Conservation (phyloP, 176 grass and related monocot species). For the Echinochloa phyllopogon region DNA sequence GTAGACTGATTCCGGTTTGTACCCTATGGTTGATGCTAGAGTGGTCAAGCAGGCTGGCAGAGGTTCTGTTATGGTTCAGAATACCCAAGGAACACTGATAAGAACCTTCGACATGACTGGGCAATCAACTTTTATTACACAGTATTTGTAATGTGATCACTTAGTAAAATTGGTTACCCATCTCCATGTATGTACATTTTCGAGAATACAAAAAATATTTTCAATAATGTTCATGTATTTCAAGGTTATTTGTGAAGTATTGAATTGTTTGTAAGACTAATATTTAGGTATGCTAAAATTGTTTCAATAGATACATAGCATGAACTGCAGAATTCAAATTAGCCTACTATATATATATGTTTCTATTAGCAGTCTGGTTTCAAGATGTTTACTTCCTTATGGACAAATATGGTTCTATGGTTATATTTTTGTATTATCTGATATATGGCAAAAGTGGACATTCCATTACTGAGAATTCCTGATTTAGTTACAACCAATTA, state of each 20-base stretch:
- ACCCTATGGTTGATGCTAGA: not conserved
- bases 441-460: constrained; percentile 15
- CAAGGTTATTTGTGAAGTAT: constrained; percentile 22
- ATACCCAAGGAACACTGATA: constrained; percentile 24
- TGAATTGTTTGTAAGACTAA: constrained; percentile 13
- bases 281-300: constrained; percentile 6
- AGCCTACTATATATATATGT: constrained; percentile 6
- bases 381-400: not conserved
- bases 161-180: constrained; percentile 20
- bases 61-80: constrained; percentile 16
- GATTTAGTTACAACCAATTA: not conserved
- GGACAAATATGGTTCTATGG: not conserved
- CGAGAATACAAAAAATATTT: constrained; percentile 2
- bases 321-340: not conserved
- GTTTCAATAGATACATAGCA: not conserved
- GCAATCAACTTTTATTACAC: not conserved
- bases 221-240: not conserved
- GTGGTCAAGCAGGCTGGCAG: not conserved
- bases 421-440: constrained; percentile 1
- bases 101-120: not conserved
- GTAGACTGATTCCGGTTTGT: not conserved
- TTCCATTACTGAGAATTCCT: not conserved
- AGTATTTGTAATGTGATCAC: not conserved
- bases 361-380: not conserved
- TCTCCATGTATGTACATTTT: not conserved